These are phyloP conservation scores for Colletotrichum phormii DNA, from an alignment of 2,329 filamentous ascomycete genomes.

Conservation along the genomic window DNA sequence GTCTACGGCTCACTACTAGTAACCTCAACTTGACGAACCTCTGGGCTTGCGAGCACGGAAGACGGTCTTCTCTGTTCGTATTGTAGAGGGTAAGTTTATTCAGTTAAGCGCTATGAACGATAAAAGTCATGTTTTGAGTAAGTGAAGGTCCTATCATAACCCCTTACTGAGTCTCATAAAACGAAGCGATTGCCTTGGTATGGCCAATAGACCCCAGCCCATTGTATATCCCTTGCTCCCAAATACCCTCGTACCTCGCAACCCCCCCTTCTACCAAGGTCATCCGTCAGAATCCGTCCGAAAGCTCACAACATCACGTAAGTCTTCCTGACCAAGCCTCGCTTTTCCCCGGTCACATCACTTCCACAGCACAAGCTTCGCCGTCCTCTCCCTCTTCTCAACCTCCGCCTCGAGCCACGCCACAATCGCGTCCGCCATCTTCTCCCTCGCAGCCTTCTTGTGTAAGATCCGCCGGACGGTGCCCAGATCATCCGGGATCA, in stretches of 20 bases:
- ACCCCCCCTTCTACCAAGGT: background rate
- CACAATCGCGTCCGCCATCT: conserved; percentile 54
- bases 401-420: conserved; percentile 44
- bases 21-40: too few relatives aligned
- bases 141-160: background rate
- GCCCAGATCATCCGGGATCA: conserved; percentile 48
- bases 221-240: background rate
- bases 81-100: too few relatives aligned
- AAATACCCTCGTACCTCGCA: background rate
- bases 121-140: too few relatives aligned
- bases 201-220: background rate
- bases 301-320: background rate
- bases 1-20: too few relatives aligned
- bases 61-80: too few relatives aligned
- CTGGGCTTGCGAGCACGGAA: too few relatives aligned
- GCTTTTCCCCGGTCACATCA: background rate
- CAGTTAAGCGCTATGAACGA: too few relatives aligned
- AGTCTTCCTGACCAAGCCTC: background rate
- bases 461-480: conserved; percentile 49
- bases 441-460: conserved; percentile 49
- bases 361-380: background rate
- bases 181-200: background rate
- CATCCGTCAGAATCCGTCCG: background rate
- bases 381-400: conserved; percentile 38
- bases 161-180: too few relatives aligned